These are phyloP conservation scores for Neurospora sublineolata DNA, from an alignment of 495 filamentous ascomycete species.

Conservation along the genomic window DNA sequence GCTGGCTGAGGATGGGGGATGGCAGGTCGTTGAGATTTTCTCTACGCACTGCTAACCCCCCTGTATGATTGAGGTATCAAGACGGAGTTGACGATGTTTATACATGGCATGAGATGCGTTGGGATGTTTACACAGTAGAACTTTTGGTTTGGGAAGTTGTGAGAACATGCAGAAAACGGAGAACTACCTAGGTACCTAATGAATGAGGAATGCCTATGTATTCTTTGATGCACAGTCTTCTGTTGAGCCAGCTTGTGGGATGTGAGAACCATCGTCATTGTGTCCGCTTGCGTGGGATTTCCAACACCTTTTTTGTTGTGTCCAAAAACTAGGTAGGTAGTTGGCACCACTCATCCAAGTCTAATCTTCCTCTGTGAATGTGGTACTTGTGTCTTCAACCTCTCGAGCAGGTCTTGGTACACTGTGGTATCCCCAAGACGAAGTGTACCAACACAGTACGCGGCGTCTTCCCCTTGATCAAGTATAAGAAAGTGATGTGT, in stretches of 20 bases:
- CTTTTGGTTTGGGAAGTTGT: background rate
- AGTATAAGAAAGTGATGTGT: background rate
- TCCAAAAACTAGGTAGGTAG: too few relatives aligned
- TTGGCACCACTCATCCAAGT: background rate
- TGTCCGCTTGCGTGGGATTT: background rate
- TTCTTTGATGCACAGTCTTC: too few relatives aligned
- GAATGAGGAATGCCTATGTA: too few relatives aligned
- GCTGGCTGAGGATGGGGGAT: too few relatives aligned
- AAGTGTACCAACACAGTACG: background rate
- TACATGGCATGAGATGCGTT: background rate
- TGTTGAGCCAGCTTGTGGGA: rapidly evolving
- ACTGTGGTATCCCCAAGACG: rapidly evolving
- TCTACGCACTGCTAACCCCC: background rate
- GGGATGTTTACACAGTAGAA: background rate
- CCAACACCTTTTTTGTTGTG: background rate
- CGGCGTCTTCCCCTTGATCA: background rate
- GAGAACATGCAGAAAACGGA: too few relatives aligned
- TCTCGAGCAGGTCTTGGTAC: background rate
- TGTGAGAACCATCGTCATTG: background rate
- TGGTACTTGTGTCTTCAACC: background rate
- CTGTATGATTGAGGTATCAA: background rate
- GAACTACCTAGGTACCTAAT: too few relatives aligned
- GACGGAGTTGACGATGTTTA: rapidly evolving
- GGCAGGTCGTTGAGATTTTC: background rate
- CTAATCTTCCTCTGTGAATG: rapidly evolving